These are phyloP conservation scores for Globisporangium camurandrum DNA, from an alignment of 352 stramenopile genomes.

Conservation along the genomic window DNA sequence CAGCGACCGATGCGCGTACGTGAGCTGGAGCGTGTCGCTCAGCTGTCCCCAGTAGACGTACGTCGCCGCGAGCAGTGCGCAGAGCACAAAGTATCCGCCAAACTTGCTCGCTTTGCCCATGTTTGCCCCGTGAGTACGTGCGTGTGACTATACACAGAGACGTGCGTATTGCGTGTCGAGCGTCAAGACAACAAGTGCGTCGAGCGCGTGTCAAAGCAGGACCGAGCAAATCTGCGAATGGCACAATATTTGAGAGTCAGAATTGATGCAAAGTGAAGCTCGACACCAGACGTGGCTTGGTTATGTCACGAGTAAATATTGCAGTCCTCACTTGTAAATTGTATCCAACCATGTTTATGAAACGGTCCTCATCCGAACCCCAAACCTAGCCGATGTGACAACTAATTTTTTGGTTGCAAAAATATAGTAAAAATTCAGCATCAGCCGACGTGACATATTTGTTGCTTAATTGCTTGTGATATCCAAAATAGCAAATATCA, in stretches of 20 bases:
- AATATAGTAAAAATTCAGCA: too few relatives aligned
- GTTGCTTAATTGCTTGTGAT: too few relatives aligned
- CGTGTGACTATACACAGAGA: not conserved
- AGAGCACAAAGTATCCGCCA: conserved; percentile 28
- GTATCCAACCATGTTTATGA: too few relatives aligned
- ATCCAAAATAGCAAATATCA: too few relatives aligned
- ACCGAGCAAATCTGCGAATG: not conserved
- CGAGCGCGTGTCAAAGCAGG: not conserved
- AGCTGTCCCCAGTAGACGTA: conserved; percentile 52
- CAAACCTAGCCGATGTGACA: too few relatives aligned
- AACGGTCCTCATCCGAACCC: too few relatives aligned
- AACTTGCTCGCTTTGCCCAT: conserved; percentile 52
- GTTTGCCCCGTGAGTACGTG: too few relatives aligned
- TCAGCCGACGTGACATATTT: too few relatives aligned
- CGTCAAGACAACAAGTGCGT: not conserved
- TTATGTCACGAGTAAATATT: too few relatives aligned
- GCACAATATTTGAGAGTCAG: not conserved
- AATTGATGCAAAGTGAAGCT: not conserved
- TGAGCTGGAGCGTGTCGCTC: conserved; percentile 58
- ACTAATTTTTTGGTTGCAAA: too few relatives aligned
- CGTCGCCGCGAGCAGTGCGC: conserved; percentile 28
- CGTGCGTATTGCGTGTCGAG: not conserved
- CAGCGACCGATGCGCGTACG: conserved; percentile 45
- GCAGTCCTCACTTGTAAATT: too few relatives aligned
- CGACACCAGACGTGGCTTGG: not conserved